These are phyloP conservation scores for Rhodosporidiobolus sp. DNA, from an alignment of 768 basidiomycete species.

Conservation along the genomic window DNA sequence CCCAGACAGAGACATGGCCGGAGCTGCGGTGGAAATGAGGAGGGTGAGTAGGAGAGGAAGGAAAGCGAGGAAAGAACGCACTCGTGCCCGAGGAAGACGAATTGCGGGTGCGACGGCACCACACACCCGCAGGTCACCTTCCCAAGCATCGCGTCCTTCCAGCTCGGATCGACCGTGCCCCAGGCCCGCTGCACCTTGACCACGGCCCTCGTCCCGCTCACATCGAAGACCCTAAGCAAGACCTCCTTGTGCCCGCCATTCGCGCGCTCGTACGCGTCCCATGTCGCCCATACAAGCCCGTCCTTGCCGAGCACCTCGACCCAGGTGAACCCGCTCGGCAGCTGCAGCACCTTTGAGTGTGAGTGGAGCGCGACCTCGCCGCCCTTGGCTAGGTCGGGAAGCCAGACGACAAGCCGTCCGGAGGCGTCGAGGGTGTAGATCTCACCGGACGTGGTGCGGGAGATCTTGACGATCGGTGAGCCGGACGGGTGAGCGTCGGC, in stretches of 20 bases:
- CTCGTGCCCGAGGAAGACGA: slow-evolving; percentile 25
- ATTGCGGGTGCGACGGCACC: background rate
- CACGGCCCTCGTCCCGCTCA: background rate
- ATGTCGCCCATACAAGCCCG: background rate
- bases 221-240: background rate
- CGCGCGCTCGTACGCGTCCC: background rate
- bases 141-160: background rate
- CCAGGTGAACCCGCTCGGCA: background rate
- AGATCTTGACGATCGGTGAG: background rate
- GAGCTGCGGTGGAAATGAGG: background rate
- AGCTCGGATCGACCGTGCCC: background rate
- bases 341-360: background rate
- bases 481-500: slow-evolving; percentile 27
- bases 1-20: slow-evolving; percentile 22
- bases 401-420: slow-evolving; percentile 26
- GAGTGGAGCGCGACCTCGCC: slow-evolving; percentile 13
- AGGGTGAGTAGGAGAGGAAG: background rate
- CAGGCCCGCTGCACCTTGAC: background rate
- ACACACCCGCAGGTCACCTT: background rate
- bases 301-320: background rate
- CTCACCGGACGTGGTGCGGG: background rate
- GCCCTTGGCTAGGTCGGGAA: background rate
- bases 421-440: slow-evolving; percentile 26
- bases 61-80: background rate
- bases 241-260: background rate